Evolutionary conservation across 768 basidiomycete genomes (phyloP), one percentile per base, ranked within the genome.

Genomic region (Myochromella boudieri): DNA sequence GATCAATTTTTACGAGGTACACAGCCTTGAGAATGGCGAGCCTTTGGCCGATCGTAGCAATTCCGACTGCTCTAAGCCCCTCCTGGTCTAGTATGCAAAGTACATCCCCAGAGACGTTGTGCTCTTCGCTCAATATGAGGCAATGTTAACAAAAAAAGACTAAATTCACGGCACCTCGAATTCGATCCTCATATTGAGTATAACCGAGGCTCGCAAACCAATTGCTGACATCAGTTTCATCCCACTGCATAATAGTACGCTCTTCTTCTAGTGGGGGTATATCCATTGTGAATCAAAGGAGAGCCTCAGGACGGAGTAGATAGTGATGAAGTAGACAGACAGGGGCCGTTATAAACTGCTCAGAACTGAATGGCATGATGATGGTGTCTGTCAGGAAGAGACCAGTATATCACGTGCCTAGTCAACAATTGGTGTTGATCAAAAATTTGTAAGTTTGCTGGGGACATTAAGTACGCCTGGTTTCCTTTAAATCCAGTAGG

Each of bases 71-170:
- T 66, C 88, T 91, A 54, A 99, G 80, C 1, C 81, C 68, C 18
- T 94, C 89, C n/a, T 83, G 76, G 62, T 93, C 88, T 38, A 97
- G 76, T 57, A 88, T 71, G 52, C 87, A 83, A 6, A 99, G 78
- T 1, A 91, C 83, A 53, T 97, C 94, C 45, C 97, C 97, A 14
- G 87, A 86, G 54, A 99, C 90, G 52, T 82, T 87, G 65, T 99
- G 89, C 62, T 94, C 95, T 95, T 61, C 32, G 34, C 7, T 31
- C 37, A 46, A 38, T 49, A 43, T 54, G 44, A 56, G 58, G 52
- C 38, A 17, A 42, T 28, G 51, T 24, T 38, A 34, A 14, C 17
- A 42, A 28, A 21, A 36, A 40, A 29, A 6, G 41, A 51, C n/a
- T 38, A 46, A 42, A 49, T 55, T 40, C 52, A 43, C 42, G 26